These are phyloP conservation scores for Suillus variegatus DNA, from an alignment of 768 basidiomycete species.

Conservation along the genomic window DNA sequence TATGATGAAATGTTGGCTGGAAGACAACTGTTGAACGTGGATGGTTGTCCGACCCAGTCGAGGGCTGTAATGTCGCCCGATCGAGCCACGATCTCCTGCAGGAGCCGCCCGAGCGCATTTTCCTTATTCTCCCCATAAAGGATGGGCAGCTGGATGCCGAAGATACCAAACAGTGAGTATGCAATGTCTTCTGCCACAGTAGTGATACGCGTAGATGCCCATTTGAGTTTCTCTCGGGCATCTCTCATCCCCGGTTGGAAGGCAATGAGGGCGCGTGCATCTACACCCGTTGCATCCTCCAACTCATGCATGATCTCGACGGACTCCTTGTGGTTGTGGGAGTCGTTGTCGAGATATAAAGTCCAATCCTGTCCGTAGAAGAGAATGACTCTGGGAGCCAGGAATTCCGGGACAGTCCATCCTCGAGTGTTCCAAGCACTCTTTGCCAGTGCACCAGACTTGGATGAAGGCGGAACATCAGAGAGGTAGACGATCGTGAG, in stretches of 20 bases:
- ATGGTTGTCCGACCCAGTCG: slow-evolving; percentile 8
- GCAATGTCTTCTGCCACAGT: not conserved
- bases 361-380: not conserved
- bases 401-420: not conserved
- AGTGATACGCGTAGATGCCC: not conserved
- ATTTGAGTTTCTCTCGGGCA: not conserved
- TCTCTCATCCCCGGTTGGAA: not conserved
- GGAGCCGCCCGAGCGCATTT: not conserved
- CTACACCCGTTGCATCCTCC: not conserved
- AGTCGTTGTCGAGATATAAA: not conserved
- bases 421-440: not conserved
- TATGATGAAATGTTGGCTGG: slow-evolving; percentile 2
- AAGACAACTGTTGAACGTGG: slow-evolving; percentile 6
- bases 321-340: not conserved
- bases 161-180: not conserved
- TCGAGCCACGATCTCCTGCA: not conserved
- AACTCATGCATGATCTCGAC: not conserved
- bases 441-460: not conserved
- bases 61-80: slow-evolving; percentile 2
- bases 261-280: not conserved
- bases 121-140: not conserved
- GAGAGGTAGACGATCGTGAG: not conserved
- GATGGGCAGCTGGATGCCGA: not conserved
- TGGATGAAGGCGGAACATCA: not conserved
- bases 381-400: not conserved